Evolutionary conservation across 306 rosid genomes (phyloP).

Genomic region (Styphnolobium japonicum): DNA sequence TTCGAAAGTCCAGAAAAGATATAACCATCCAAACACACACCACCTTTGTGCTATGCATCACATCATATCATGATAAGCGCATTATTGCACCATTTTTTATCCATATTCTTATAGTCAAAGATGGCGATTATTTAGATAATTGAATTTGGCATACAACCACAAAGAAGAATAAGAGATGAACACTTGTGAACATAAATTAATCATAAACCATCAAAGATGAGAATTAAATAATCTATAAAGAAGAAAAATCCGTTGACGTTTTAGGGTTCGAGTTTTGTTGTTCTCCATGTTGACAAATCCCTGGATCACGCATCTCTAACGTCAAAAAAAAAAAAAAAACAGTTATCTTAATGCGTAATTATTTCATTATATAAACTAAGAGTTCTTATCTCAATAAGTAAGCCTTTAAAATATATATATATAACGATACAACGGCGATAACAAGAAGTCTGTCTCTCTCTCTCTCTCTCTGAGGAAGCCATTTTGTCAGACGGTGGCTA

Average conservation of each 20-base stretch:
- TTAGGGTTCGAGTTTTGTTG: not conserved
- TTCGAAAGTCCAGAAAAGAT: not conserved
- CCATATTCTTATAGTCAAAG: not conserved
- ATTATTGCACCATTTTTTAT: not conserved
- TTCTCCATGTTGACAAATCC: constrained; percentile 13
- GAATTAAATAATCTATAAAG: not conserved
- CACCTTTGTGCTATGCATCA: not conserved
- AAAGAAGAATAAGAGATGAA: not conserved
- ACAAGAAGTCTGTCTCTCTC: constrained; percentile 24
- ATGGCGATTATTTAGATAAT: not conserved
- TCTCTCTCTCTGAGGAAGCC: not conserved
- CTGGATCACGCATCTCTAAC: not conserved
- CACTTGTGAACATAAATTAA: not conserved
- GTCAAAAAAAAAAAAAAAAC: constrained; percentile 1
- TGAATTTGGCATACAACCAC: not conserved
- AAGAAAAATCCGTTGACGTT: not conserved
- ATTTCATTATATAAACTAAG: not conserved
- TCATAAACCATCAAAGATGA: not conserved
- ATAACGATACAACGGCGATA: constrained; percentile 22
- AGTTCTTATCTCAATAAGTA: not conserved
- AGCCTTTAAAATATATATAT: too few species aligned
- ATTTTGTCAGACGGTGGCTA: not conserved
- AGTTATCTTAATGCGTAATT: constrained; percentile 21
- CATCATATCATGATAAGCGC: not conserved
- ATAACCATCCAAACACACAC: too few species aligned